Base-by-base conservation (phyloP, 768 basidiomycete species). In the Macrolepiota fuliginosa region DNA sequence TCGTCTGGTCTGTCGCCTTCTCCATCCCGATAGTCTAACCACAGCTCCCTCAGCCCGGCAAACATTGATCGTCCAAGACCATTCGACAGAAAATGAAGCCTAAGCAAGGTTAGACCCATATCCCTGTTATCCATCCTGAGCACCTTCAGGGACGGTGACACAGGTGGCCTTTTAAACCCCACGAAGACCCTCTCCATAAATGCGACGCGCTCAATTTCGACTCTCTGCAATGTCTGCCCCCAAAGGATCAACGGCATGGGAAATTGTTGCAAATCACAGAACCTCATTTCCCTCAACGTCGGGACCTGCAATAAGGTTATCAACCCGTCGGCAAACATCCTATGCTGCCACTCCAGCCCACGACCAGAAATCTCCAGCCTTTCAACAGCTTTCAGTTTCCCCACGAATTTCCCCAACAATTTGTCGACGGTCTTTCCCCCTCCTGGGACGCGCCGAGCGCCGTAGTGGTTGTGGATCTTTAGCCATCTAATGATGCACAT, bases 91-190 rank as follows among this genome's bases (percentile, higher is more conserved):
- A 61, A 61, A 54, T 54, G 53, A 7, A 54, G 22, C 37, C 42
- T 17, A 13, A 61, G 35, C 4, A 61, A 29, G 19, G 51, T 45
- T n/a, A 54, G 35, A 11, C 59, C 59, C 51, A 42, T 54, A n/a
- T 39, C 24, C 29, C 45, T 61, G 19, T 61, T 61, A 37, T 54
- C 53, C 59, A 61, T 61, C 53, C 39, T 54, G 45, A 61, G 10
- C 32, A 54, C 59, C 59, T 46, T 29, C 42, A 61, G 53, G 29
- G 53, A 35, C 19, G 59, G 59, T 47, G 37, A 37, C 15, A 58
- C 53, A 15, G 35, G 15, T 35, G 52, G 59, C 19, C 24, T 46
- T 51, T 47, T 17, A 24, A 29, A 45, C 12, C 7, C 59, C 52
- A 54, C 27, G 11, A 25, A 24, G 29, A 51, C n/a, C 3, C 32